Evolutionary conservation across 306 rosid species (phyloP), one percentile per base, ranked within the genome.

Genomic region (Erythrophleum fordii): DNA sequence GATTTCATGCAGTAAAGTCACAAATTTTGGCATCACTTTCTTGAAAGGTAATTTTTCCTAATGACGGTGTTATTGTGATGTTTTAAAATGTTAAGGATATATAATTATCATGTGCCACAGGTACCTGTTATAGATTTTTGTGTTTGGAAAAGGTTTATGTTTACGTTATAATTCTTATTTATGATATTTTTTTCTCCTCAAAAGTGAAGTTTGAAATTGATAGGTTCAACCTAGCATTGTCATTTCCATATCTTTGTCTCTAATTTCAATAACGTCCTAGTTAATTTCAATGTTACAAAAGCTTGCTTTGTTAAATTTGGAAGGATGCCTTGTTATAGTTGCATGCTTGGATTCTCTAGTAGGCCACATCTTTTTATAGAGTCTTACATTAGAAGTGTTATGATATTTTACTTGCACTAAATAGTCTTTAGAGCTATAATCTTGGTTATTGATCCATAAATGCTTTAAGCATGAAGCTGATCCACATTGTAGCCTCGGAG

Each of bases 281-380:
- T 76, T 72, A 80, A 49, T 88, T 85, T 71, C 89, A 95, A 98
- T 97, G 76, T 87, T 95, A 72, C 88, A 68, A 80, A 89, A 91
- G 73, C 97, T 95, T 67, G 78, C 88, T 80, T 76, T 93, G 72
- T 78, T 95, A 83, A 95, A 95, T 82, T 84, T 95, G 88, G 99
- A 95, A 85, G 98, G 99, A 67, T 93, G 99, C 86, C 92, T 73
- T n/a, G 93, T 95, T 62, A 90, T 98, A 23, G 90, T 94, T 84
- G 89, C 95, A 72, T 93, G 98, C 88, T 88, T 95, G 90, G 88
- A 90, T 69, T 90, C 94, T 62, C 93, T 95, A 68, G 90, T 96
- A 88, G 99, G 99, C 92, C 85, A 80, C 78, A 62, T 85, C 44
- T 49, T 68, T 84, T 84, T 31, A 25, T 44, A 59, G 22, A 73